Conservation (phyloP, 495 filamentous ascomycete genomes). For the Penicillium alfredii region DNA sequence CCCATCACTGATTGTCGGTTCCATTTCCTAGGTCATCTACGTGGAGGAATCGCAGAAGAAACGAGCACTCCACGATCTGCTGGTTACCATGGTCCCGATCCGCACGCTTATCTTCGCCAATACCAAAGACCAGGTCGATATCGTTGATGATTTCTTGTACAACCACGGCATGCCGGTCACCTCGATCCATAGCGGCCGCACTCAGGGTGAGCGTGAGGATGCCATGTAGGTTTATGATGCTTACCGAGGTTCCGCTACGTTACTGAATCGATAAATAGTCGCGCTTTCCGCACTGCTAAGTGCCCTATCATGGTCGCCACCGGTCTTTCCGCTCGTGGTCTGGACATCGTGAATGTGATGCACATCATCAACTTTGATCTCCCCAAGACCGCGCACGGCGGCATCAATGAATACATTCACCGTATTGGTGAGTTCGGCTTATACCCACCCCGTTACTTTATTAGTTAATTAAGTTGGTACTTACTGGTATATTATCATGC, state of each 20-base stretch:
- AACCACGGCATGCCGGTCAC: constrained; percentile 72
- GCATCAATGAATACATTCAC: constrained; percentile 90
- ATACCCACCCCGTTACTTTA: constrained; percentile 2
- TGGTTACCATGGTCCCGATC: constrained; percentile 58
- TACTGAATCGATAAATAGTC: constrained; percentile 35
- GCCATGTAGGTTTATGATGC: constrained; percentile 56
- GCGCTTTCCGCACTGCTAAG: constrained; percentile 69
- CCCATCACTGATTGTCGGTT: no score
- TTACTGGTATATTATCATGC: background rate
- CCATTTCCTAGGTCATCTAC: constrained; percentile 48
- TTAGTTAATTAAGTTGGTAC: background rate
- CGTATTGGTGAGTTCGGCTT: constrained; percentile 65
- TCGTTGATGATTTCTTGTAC: constrained; percentile 81
- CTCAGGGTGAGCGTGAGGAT: constrained; percentile 89
- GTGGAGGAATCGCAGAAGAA: constrained; percentile 59
- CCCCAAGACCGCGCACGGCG: constrained; percentile 62
- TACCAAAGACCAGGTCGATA: constrained; percentile 64
- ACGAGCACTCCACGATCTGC: constrained; percentile 62
- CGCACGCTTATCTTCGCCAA: constrained; percentile 95
- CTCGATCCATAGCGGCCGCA: constrained; percentile 81
- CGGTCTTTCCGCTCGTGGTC: constrained; percentile 78
- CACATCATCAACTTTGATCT: constrained; percentile 94
- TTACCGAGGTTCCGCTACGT: background rate
- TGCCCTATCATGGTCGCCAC: constrained; percentile 80
- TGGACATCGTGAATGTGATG: constrained; percentile 79